These are phyloP conservation scores for Diaporthe sp. DNA, from an alignment of 2,329 filamentous ascomycete species.

Conservation along the genomic window DNA sequence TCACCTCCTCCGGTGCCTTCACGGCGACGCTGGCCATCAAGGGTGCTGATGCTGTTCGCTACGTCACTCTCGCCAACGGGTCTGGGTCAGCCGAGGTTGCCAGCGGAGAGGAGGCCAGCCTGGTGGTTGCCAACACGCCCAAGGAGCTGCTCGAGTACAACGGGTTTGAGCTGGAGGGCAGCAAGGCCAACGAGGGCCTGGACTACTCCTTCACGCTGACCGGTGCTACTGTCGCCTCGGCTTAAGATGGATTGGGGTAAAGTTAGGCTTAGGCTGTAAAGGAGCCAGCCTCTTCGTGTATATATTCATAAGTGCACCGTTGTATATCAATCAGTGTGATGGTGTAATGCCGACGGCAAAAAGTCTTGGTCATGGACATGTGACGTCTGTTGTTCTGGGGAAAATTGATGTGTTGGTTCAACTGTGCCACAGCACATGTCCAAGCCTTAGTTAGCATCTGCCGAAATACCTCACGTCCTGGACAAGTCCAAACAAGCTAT, in stretches of 20 bases:
- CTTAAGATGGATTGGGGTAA: not conserved
- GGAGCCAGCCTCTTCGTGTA: not conserved
- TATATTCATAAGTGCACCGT: not conserved
- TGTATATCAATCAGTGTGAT: not conserved
- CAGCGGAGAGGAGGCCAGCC: constrained; percentile 57
- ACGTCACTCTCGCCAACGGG: constrained; percentile 54
- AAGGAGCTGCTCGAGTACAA: constrained; percentile 59
- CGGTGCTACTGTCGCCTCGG: constrained; percentile 47
- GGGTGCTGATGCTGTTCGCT: constrained; percentile 51
- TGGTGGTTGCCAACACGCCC: constrained; percentile 65
- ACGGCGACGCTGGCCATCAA: constrained; percentile 58
- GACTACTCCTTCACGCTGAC: constrained; percentile 55
- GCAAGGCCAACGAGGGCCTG: constrained; percentile 53
- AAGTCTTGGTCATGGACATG: not conserved
- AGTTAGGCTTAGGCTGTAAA: not conserved
- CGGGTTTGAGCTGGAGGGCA: constrained; percentile 55
- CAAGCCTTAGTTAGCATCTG: not conserved
- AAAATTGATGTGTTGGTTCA: no score
- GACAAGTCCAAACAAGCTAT: not conserved
- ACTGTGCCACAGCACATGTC: no score
- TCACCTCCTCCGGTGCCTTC: constrained; percentile 46
- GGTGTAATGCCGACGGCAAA: not conserved
- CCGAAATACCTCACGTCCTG: not conserved
- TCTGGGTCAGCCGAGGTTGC: constrained; percentile 52
- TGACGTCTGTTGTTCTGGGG: not conserved